Base-by-base conservation (phyloP, 108 stramenopile genomes). In the Pinguiococcus pyrenoidosus region DNA sequence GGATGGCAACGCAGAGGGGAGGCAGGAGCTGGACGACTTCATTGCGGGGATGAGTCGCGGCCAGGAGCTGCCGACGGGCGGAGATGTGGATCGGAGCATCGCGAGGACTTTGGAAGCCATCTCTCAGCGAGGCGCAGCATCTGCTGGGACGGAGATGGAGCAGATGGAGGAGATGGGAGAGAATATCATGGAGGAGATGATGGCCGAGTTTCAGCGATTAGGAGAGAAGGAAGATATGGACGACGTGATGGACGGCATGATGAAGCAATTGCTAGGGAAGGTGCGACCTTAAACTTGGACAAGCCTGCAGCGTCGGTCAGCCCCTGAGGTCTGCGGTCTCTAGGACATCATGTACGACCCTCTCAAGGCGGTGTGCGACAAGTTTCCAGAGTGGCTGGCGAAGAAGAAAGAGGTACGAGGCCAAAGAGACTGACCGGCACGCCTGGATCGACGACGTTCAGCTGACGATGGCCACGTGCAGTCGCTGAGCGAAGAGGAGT, bases 331-430 rank as follows among this genome's bases (percentile, higher is more conserved):
- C n/a, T n/a, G n/a, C n/a, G n/a, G n/a, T n/a, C n/a, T n/a, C n/a
- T n/a, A n/a, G n/a, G n/a, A n/a, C n/a, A n/a, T 87, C 49, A 88
- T 96, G 90, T 92, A 90, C 71, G 89, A 89, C 52, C 90, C 94
- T 26, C 84, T 88, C 71, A 83, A 83, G 55, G 53, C 82, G 50
- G 83, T 85, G 47, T 72, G 66, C 28, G 71, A 76, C n/a, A 71
- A 77, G 53, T 98, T 82, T 59, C 92, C 92, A 5, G 64, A 56
- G 28, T 94, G 89, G 89, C 57, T 95, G n/a, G 83, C 87, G 17
- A 53, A 62, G 22, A n/a, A n/a, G n/a, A n/a, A n/a, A n/a, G n/a
- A n/a, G n/a, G n/a, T n/a, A n/a, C n/a, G n/a, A n/a, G n/a, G n/a
- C n/a, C n/a, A n/a, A n/a, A n/a, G n/a, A n/a, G n/a, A n/a, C n/a